These are phyloP conservation scores for Solanum chmielewskii DNA, from an alignment of 257 asterid genomes.

Conservation along the genomic window DNA sequence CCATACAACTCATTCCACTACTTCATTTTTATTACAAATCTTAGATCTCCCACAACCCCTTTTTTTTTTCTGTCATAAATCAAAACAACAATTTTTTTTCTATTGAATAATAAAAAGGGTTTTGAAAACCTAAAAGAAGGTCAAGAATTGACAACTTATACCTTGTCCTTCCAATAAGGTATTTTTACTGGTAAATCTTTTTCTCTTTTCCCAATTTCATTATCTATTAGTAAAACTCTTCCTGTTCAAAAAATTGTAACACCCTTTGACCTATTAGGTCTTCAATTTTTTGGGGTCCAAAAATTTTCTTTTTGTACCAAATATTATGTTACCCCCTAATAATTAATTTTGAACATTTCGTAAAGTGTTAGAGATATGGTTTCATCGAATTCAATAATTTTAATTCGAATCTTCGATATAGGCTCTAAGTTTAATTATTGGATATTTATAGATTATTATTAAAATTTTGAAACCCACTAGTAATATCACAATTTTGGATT, in stretches of 20 bases:
- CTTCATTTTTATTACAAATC: not conserved
- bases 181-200: slow-evolving; percentile 1
- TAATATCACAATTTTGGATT: not conserved
- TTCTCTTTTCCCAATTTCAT: not conserved
- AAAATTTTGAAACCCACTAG: not conserved
- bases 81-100: not conserved
- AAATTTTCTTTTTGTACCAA: not conserved
- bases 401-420: accelerated
- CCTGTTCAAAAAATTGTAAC: not conserved
- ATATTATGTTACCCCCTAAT: not conserved
- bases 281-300: slow-evolving; percentile 37
- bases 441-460: not conserved
- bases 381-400: not conserved
- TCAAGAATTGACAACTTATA: not conserved
- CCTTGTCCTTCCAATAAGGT: slow-evolving; percentile 9
- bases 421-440: not conserved
- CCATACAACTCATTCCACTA: slow-evolving; percentile 1
- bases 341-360: not conserved
- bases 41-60: not conserved
- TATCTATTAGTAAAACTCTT: not conserved
- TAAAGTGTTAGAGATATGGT: accelerated
- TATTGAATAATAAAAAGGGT: not conserved
- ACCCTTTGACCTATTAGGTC: not conserved
- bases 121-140: not conserved
- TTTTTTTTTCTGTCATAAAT: not conserved